phyloP scores from a whole-genome alignment of 108 stramenopile genomes.

The Seminavis robusta region DNA sequence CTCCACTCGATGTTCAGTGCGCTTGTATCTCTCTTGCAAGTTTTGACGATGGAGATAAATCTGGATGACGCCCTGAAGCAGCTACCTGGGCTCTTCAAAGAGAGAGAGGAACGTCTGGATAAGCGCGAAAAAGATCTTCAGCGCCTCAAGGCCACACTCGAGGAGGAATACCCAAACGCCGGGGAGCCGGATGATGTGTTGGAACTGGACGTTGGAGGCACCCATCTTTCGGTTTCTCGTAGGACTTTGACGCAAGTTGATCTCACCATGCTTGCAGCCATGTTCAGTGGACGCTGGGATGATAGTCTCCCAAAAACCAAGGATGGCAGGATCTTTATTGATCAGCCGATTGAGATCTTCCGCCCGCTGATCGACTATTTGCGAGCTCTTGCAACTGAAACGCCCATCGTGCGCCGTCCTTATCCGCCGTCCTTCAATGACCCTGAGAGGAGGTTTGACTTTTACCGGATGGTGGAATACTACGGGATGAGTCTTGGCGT shows the following conservation, averaged over 20 bases:
- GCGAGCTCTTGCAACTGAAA: background rate
- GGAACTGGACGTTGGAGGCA: background rate
- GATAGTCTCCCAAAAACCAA: background rate
- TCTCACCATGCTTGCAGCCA: background rate
- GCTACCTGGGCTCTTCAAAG: no score
- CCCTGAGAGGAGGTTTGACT: background rate
- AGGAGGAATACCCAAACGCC: background rate
- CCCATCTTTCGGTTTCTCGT: background rate
- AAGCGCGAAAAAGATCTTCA: background rate
- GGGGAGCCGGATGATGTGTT: background rate
- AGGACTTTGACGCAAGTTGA: slow-evolving; percentile 1
- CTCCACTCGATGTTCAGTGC: no score
- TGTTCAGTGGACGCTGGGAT: slow-evolving; percentile 8
- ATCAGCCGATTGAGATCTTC: slow-evolving; percentile 44
- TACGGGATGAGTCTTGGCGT: background rate
- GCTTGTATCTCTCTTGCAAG: no score
- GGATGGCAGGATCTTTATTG: slow-evolving; percentile 57
- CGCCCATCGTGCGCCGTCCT: background rate
- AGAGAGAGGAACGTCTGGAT: no score
- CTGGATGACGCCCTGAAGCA: no score
- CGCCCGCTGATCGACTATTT: slow-evolving; percentile 47
- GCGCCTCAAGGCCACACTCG: background rate
- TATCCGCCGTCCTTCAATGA: background rate
- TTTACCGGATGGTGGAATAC: slow-evolving; percentile 5
- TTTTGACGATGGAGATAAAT: no score